A percentile compares a stretch with the other conserved stretches of the same genome.
Conservation (phyloP, 371 early-diverging fungal species). For the Amoeboaphelidium occidentale region DNA sequence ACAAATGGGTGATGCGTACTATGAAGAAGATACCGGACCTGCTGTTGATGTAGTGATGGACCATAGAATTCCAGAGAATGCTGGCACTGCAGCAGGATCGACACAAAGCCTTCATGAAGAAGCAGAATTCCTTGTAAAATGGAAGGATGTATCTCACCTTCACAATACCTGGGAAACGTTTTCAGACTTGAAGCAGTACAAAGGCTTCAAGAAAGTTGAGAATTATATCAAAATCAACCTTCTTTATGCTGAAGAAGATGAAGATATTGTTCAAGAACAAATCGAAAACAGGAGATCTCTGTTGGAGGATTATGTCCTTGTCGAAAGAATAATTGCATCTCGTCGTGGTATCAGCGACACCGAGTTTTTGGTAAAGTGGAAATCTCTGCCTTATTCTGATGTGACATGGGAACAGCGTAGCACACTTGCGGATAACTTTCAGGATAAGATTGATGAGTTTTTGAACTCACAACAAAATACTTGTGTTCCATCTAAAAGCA, state of each 20-base stretch:
- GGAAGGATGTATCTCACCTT: slow-evolving; percentile 70
- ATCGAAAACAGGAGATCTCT: slow-evolving; percentile 60
- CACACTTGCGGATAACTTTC: slow-evolving; percentile 27
- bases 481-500: slow-evolving; percentile 30
- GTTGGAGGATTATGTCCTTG: slow-evolving; percentile 51
- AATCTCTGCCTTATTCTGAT: slow-evolving; percentile 54
- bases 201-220: slow-evolving; percentile 70
- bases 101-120: background rate
- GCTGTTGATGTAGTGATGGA: slow-evolving; percentile 11
- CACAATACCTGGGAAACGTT: slow-evolving; percentile 75
- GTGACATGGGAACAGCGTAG: slow-evolving; percentile 61
- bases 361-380: slow-evolving; percentile 84
- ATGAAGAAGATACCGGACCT: slow-evolving; percentile 18
- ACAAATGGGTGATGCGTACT: slow-evolving; percentile 5
- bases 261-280: slow-evolving; percentile 49
- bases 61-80: slow-evolving; percentile 14
- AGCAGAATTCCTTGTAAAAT: slow-evolving; percentile 61
- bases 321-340: slow-evolving; percentile 63
- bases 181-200: slow-evolving; percentile 30
- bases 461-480: slow-evolving; percentile 44
- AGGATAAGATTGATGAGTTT: slow-evolving; percentile 58
- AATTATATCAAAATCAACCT: slow-evolving; percentile 52
- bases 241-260: slow-evolving; percentile 28
- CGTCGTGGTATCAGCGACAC: slow-evolving; percentile 17
- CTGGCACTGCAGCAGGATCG: slow-evolving; percentile 10